These are phyloP conservation scores for Fomitiporia mediterranea DNA, from an alignment of 1,284 basidiomycete genomes.

Conservation along the genomic window DNA sequence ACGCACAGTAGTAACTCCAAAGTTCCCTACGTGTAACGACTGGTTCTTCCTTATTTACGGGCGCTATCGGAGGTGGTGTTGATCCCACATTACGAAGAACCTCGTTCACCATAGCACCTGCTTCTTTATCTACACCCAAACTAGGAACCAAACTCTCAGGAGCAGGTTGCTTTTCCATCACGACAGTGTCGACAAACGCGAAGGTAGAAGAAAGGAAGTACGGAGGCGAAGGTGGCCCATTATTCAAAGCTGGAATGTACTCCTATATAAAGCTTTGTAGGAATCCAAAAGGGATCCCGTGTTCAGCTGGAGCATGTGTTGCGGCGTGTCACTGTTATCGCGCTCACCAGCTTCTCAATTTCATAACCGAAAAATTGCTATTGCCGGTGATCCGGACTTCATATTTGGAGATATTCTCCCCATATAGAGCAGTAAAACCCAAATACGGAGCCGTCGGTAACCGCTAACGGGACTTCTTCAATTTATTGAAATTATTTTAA, in stretches of 20 bases:
- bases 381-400: too few species aligned
- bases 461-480: too few species aligned
- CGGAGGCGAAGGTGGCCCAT: neutral
- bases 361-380: too few species aligned
- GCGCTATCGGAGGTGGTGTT: neutral
- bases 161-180: conserved; percentile 10
- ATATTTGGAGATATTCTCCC: too few species aligned
- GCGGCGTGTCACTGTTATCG: too few species aligned
- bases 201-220: neutral
- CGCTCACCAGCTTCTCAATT: too few species aligned
- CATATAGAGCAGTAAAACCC: too few species aligned
- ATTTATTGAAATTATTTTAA: too few species aligned
- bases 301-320: neutral
- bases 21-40: conserved; percentile 57
- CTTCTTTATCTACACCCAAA: neutral
- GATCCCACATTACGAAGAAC: neutral
- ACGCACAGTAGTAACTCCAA: conserved; percentile 69
- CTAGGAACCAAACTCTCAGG: conserved; percentile 1
- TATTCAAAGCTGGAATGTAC: neutral
- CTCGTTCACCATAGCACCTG: neutral
- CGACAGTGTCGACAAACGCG: neutral
- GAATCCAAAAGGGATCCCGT: neutral
- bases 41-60: conserved; percentile 42
- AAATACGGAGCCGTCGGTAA: too few species aligned
- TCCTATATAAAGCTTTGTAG: neutral